Evolutionary conservation across 768 basidiomycete genomes (phyloP), one percentile per base, ranked within the genome.

Genomic region (Multifurca ochricompacta): DNA sequence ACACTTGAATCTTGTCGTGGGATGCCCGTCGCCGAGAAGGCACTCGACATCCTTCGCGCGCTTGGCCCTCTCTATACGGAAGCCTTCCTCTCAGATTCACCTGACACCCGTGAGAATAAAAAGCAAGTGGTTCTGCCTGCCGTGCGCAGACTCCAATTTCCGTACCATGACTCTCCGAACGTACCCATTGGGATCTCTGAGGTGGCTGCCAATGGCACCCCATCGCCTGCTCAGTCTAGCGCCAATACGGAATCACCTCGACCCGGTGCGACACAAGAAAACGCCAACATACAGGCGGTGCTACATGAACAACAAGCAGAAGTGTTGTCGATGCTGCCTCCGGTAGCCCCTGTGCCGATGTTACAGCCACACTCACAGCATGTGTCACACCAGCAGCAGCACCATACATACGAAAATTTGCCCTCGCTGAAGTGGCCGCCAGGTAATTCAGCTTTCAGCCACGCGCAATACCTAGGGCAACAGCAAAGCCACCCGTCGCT

Each of bases 101-200:
- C 71, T 10, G 73, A 81, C 43, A 78, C 81, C 49, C 80, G 77
- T 65, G 73, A 77, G 63, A 47, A 30, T 13, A 55, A 48, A 45
- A 78, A 80, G 54, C 71, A 71, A 3, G 73, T 74, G 45, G 77
- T 86, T 23, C 68, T 87, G 34, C 69, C 80, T 45, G 72, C 77
- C 27, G 84, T 87, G 41, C 75, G 82, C 51, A 83, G 81, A 57
- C 76, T 87, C 28, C 82, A 83, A 25, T 87, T 87, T 67, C 85
- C 85, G 8, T 86, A 84, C 62, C 78, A 86, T 58, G 82, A 85
- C 66, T 80, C 81, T 36, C 77, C 68, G 73, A 82, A 79, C 14
- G 77, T 14, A 72, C 70, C 62, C 68, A 31, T 49, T 19, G 58
- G 54, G 23, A 2, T 36, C 31, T 10, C 5, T 44, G 27, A 43